A percentile compares a stretch with the other conserved stretches of the same genome.
phyloP scores from a whole-genome alignment of 768 basidiomycete species.

The Cystofilobasidium bisporidii region DNA sequence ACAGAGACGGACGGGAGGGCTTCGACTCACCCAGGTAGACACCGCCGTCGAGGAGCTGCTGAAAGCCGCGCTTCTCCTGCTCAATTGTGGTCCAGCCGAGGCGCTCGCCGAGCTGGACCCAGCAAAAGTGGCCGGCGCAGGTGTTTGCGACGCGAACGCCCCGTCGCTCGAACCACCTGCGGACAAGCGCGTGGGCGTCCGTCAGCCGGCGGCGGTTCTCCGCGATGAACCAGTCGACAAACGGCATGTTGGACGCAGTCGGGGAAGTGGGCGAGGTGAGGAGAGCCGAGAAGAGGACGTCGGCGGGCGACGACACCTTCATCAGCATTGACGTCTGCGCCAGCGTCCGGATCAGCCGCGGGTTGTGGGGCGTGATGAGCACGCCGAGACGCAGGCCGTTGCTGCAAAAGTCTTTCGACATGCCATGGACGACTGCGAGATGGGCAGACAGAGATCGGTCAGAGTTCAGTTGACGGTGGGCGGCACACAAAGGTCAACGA shows the following conservation, averaged over 20 bases:
- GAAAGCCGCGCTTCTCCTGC: slow-evolving; percentile 37
- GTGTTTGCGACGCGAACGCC: slow-evolving; percentile 35
- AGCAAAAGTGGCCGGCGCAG: slow-evolving; percentile 39
- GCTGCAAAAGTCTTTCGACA: slow-evolving; percentile 35
- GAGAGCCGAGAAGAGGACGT: slow-evolving; percentile 27
- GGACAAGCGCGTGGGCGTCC: slow-evolving; percentile 33
- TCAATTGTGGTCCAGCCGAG: slow-evolving; percentile 32
- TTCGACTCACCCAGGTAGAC: slow-evolving; percentile 38
- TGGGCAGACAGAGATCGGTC: background rate
- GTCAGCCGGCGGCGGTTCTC: slow-evolving; percentile 31
- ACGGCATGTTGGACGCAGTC: background rate
- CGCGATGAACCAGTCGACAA: slow-evolving; percentile 31
- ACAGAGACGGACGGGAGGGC: background rate
- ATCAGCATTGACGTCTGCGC: slow-evolving; percentile 38
- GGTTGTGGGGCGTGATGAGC: slow-evolving; percentile 37
- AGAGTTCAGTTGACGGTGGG: too few species aligned
- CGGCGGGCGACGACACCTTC: slow-evolving; percentile 34
- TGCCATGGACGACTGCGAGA: background rate
- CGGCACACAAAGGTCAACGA: too few species aligned
- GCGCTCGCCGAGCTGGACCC: slow-evolving; percentile 35
- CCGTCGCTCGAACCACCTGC: slow-evolving; percentile 34
- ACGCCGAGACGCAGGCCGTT: slow-evolving; percentile 36
- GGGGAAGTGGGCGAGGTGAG: slow-evolving; percentile 16
- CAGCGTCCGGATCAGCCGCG: slow-evolving; percentile 35
- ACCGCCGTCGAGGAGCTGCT: slow-evolving; percentile 35